Conservation (phyloP, 2,329 filamentous ascomycete genomes). For the Colletotrichum gloeosporioides region DNA sequence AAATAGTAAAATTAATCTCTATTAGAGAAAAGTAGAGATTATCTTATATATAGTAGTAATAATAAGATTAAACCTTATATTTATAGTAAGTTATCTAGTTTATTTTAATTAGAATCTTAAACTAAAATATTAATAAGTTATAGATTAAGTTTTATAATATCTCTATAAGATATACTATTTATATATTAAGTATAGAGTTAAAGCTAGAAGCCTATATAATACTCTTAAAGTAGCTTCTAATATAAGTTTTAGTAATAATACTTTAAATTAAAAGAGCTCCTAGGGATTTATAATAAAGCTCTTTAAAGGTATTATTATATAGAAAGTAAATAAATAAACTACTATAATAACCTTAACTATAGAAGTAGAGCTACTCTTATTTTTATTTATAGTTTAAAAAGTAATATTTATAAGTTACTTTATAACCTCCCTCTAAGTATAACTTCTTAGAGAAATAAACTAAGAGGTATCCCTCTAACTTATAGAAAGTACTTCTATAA, state of each 20-base stretch:
- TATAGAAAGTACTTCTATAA: too few species aligned
- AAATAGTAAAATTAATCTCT: not conserved
- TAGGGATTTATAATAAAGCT: not conserved
- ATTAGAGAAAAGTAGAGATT: not conserved
- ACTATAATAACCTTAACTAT: not conserved
- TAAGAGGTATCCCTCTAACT: not conserved
- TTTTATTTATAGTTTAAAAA: not conserved
- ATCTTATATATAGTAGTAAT: not conserved
- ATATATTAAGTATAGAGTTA: not conserved
- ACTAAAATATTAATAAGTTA: not conserved
- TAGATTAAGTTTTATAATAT: not conserved
- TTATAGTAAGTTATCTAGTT: not conserved
- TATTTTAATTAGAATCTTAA: not conserved
- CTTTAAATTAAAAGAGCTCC: not conserved
- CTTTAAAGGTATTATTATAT: not conserved
- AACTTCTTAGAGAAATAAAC: not conserved
- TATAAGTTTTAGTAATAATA: not conserved
- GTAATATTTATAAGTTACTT: not conserved
- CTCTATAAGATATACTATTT: not conserved
- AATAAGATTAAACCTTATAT: not conserved
- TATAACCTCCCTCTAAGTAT: not conserved
- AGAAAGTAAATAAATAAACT: not conserved
- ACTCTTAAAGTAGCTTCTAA: not conserved
- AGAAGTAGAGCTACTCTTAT: not conserved
- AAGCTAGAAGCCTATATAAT: not conserved